Evolutionary conservation across 2,329 filamentous ascomycete species (phyloP), one percentile per base, ranked within the genome.

Genomic region (Fusarium abutilonis): DNA sequence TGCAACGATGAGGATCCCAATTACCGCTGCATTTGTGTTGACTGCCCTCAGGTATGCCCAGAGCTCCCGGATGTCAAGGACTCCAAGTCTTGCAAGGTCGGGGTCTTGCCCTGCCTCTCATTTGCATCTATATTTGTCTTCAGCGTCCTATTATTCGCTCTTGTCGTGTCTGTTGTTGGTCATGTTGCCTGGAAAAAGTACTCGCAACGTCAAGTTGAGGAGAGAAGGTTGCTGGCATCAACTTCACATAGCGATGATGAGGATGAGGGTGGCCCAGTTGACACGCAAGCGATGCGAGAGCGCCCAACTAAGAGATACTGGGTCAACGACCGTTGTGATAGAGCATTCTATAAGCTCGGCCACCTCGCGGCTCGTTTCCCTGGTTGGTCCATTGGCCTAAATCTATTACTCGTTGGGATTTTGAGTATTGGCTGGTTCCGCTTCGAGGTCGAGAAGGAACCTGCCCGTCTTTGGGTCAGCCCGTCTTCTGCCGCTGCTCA

Each of bases 381-480:
- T 0, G 89, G 82, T 3, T 86, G 96, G 60, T 97, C 93, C 1
- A 97, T 98, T 63, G 77, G 82, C 3, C 79, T 83, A 8, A 94
- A 91, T 62, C 74, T 97, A n/a, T 50, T 95, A 2, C 72, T 95
- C 3, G 90, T 97, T 10, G 84, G 82, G 1, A 74, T 97, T 5
- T 81, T 99, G 60, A 97, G 93, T 72, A 77, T 94, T 32, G 95
- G 95, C 2, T 96, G 92, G 92, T 79, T 95, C 56, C 86, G 86
- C 40, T 99, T 99, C 71, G 84, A 91, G n/a, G 83, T 99, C 32
- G 95, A 98, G 75, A 91, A 83, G 19, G 90, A 98, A 61, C 95
- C 95, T 6, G 95, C 96, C 10, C 88, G 91, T 43, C 80, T 99
- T 9, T 99, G 95, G 95, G 95, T 99, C n/a, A 93, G 94, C 69